Conservation (phyloP, 768 basidiomycete species). For the Amanita rimosa region DNA sequence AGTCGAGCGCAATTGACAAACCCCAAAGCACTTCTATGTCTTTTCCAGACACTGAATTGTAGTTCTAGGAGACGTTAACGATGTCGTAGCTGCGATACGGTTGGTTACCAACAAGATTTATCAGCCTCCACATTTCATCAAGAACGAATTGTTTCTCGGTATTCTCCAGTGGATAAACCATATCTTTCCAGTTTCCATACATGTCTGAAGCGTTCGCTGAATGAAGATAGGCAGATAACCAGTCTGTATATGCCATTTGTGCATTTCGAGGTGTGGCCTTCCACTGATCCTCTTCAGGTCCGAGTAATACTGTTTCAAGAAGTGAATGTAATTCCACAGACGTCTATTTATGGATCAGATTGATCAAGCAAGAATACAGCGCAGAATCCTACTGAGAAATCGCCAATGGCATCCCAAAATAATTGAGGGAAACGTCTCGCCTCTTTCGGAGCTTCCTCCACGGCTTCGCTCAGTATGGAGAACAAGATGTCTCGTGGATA, state of each 20-base stretch:
- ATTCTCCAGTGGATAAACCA: slow-evolving; percentile 47
- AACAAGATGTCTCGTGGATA: slow-evolving; percentile 61
- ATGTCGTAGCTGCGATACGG: background rate
- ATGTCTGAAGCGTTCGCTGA: slow-evolving; percentile 47
- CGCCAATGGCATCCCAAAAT: slow-evolving; percentile 75
- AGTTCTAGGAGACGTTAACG: slow-evolving; percentile 36
- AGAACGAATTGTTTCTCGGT: slow-evolving; percentile 38
- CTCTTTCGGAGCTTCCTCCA: slow-evolving; percentile 64
- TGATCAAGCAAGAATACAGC: background rate
- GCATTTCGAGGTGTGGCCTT: slow-evolving; percentile 36
- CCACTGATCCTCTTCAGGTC: slow-evolving; percentile 42
- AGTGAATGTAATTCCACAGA: slow-evolving; percentile 56
- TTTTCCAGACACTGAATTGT: slow-evolving; percentile 36
- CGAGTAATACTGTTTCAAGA: slow-evolving; percentile 50
- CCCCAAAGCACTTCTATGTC: slow-evolving; percentile 58
- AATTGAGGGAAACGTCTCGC: slow-evolving; percentile 68
- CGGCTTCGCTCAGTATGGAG: slow-evolving; percentile 56
- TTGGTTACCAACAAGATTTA: slow-evolving; percentile 39
- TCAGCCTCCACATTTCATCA: slow-evolving; percentile 51
- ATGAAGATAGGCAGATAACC: slow-evolving; percentile 57
- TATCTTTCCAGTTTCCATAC: slow-evolving; percentile 39
- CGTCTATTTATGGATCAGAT: slow-evolving; percentile 26
- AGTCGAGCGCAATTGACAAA: slow-evolving; percentile 36
- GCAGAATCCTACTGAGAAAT: slow-evolving; percentile 46
- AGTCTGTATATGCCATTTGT: slow-evolving; percentile 51